Evolutionary conservation across 1,284 basidiomycete genomes (phyloP).

Genomic region (Microbotryum lychnidis-dioicae): DNA sequence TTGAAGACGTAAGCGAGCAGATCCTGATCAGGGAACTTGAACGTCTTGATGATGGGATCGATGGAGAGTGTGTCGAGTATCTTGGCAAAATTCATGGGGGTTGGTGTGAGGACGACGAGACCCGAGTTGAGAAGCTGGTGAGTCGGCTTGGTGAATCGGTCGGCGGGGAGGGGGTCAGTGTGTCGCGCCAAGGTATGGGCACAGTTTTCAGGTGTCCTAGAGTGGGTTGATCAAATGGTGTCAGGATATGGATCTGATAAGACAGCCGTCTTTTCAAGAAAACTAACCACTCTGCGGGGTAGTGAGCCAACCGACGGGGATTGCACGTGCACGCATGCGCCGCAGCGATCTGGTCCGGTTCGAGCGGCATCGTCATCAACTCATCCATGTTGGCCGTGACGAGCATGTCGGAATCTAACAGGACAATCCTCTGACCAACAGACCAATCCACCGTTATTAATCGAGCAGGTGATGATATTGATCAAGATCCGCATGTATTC

Average conservation of each 20-base stretch:
- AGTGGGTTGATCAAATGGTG: neutral
- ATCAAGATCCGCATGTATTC: neutral
- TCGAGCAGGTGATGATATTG: slow-evolving; percentile 8
- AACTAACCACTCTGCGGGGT: slow-evolving; percentile 78
- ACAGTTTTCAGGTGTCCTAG: slow-evolving; percentile 81
- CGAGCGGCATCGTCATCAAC: slow-evolving; percentile 56
- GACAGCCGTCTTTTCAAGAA: neutral
- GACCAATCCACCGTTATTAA: neutral
- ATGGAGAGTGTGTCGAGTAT: slow-evolving; percentile 59
- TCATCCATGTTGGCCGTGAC: slow-evolving; percentile 84
- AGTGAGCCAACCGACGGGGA: slow-evolving; percentile 69
- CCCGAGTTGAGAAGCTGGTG: slow-evolving; percentile 79
- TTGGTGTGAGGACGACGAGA: slow-evolving; percentile 73
- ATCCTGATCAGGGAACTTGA: slow-evolving; percentile 87
- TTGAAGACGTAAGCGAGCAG: slow-evolving; percentile 71
- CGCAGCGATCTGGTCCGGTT: slow-evolving; percentile 65
- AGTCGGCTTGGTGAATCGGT: slow-evolving; percentile 54
- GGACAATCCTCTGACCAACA: slow-evolving; percentile 57
- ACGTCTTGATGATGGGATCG: slow-evolving; percentile 59
- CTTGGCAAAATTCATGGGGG: slow-evolving; percentile 47
- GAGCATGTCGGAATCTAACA: slow-evolving; percentile 89
- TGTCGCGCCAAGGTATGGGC: slow-evolving; percentile 53
- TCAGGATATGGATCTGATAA: neutral
- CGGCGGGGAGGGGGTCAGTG: slow-evolving; percentile 40
- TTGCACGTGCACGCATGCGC: slow-evolving; percentile 89